Base-by-base conservation (phyloP, 1,284 basidiomycete genomes). In the Trichosporon inkin region DNA sequence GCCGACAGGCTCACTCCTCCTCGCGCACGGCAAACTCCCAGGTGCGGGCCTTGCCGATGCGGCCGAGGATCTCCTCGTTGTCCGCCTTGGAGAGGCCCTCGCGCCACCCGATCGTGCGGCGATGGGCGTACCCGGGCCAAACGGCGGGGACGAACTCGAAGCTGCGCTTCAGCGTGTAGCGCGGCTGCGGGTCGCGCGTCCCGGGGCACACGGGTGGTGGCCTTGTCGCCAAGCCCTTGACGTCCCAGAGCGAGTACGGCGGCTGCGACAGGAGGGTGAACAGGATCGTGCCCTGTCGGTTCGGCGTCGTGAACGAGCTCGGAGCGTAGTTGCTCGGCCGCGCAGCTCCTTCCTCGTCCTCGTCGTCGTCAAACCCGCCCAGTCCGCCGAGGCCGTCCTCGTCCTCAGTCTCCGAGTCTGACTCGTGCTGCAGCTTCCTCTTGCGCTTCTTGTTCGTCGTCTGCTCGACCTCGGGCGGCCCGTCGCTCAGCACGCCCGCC, bases 211-310 rank as follows among this genome's bases (percentile, higher is more conserved):
- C 53, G 11, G 51, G 64, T 54, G 78, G 67, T 6, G 71, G 71
- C 39, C 68, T 57, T 68, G 92, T 93, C 0, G 92, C 92, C 10
- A 96, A 80, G 44, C 84, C 83, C 6, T 88, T 84, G 44, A 92
- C 63, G 72, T 91, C 84, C 91, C 95, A 99, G 57, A 87, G 79
- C 1, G 89, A 92, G 75, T 99, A 99, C 0, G 95, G 96, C 0
- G 84, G 68, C 20, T 88, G 88, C 72, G 95, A 90, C 55, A 94
- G 84, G 37, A 98, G 80, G 0, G 95, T 65, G 55, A 98, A 82
- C 34, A 98, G 82, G n/a, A 97, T 77, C 0, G 89, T 78, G 0
- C 83, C 83, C 55, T 76, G 69, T 51, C 70, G 67, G 2, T 70
- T 67, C 0, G 80, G 80, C 0, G 74, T 68, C 0, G 72, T 74